A percentile compares a stretch with the other conserved stretches of the same genome.
Evolutionary conservation across 1,139 yeast species (phyloP).

Genomic region (Kurtzmaniella quercitrusa): DNA sequence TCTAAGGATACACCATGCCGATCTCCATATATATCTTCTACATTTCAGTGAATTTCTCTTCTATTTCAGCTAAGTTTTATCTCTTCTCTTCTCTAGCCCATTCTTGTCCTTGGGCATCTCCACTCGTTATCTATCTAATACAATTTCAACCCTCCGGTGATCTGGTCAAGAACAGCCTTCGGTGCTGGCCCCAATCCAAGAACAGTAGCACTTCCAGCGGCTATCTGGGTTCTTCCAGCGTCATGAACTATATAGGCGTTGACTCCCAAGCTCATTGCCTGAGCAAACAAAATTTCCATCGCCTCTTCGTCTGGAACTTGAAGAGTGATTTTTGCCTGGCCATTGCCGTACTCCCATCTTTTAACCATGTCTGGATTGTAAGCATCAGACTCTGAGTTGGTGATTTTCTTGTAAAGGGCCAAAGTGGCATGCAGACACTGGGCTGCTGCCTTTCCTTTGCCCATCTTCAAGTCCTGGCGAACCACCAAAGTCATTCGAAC

Average conservation of each 20-base stretch:
- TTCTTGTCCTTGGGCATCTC: not conserved
- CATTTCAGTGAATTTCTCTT: too few species aligned
- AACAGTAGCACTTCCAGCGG: constrained; percentile 92
- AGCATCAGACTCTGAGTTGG: constrained; percentile 48
- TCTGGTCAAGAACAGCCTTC: constrained; percentile 69
- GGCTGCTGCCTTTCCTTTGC: constrained; percentile 94
- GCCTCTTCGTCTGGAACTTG: constrained; percentile 74
- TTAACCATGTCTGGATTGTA: constrained; percentile 55
- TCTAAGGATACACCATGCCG: too few species aligned
- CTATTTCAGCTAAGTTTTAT: too few species aligned
- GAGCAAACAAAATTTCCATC: constrained; percentile 73
- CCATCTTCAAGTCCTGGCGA: constrained; percentile 86
- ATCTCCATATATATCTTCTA: too few species aligned
- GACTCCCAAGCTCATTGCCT: constrained; percentile 75
- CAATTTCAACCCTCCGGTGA: constrained; percentile 74
- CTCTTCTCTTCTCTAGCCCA: too few species aligned
- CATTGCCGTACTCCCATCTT: constrained; percentile 75
- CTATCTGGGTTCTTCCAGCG: constrained; percentile 96
- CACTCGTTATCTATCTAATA: constrained; percentile 34
- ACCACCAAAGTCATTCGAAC: constrained; percentile 86
- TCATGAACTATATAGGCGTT: constrained; percentile 83
- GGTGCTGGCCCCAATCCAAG: constrained; percentile 97
- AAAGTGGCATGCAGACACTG: constrained; percentile 98
- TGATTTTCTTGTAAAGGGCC: constrained; percentile 74
- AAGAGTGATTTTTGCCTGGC: constrained; percentile 94